Evolutionary conservation across 306 rosid genomes (phyloP), one percentile per base, ranked within the genome.

Genomic region (Vigna nakashimae): DNA sequence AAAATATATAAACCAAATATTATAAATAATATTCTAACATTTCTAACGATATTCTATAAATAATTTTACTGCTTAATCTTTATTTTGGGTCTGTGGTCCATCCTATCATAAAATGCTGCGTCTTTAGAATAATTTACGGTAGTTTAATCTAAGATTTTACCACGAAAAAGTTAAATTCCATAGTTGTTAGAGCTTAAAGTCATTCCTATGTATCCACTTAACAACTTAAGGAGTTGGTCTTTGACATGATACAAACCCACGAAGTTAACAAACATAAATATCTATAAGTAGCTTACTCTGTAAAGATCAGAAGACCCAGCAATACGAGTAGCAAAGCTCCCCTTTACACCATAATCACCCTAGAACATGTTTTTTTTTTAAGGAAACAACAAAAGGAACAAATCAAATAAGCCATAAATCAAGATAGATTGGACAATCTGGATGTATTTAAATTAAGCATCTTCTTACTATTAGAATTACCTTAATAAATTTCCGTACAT

Each of bases 301-400:
- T 85, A 95, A 64, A 95, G 97, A 71, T 95, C 99, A 69, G 99
- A 85, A 77, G 99, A 95, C 68, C 99, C 99, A 74, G 99, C 16
- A 84, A 92, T 89, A 43, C 99, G 96, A 87, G 97, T 87, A 20
- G 98, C 98, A 85, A 95, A 91, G 80, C 89, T 84, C 76, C 99
- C 98, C 79, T 95, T 95, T 91, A 91, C 84, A 75, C 93, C 90
- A 48, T 71, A 64, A 66, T 95, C 96, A 1, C 99, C 98, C 98
- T 95, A 65, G n/a, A 42, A 28, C 81, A 78, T 48, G 71, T 26
- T 76, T 64, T 26, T 26, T 36, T 36, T 20, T 38, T 68, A 77
- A 77, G 58, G 73, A 82, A 69, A 53, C 52, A 77, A 69, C 16
- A 45, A 63, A 48, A 28, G 60, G 71, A 74, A 45, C 66, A 67